Conservation (phyloP, 345 rosid species). For the Microthlaspi erraticum region DNA sequence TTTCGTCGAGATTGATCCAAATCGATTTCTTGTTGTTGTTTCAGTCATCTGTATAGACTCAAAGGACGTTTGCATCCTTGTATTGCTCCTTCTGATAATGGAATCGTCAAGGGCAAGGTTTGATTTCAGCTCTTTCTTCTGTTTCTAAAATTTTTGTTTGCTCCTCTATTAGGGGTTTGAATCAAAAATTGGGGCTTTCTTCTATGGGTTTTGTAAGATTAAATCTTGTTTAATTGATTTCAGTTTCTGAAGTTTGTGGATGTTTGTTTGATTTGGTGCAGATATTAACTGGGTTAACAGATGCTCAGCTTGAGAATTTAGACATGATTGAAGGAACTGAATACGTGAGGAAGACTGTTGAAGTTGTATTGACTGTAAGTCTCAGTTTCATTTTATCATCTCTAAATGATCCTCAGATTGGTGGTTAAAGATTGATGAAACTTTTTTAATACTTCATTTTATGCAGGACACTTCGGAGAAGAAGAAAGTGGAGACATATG, state of each 20-base stretch:
- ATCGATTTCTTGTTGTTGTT: not conserved
- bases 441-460: conserved; percentile 2
- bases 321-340: conserved; percentile 80
- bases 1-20: not conserved
- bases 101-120: conserved; percentile 62
- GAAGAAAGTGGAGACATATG: conserved; percentile 56
- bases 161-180: too few relatives aligned
- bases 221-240: not conserved
- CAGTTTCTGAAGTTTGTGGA: not conserved
- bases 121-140: not conserved
- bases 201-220: too few relatives aligned
- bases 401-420: not conserved
- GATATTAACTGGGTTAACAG: conserved; percentile 72
- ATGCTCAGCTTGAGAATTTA: conserved; percentile 60
- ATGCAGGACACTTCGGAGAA: conserved; percentile 60
- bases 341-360: conserved; percentile 62
- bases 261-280: conserved; percentile 29
- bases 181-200: not conserved
- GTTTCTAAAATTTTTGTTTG: too few relatives aligned
- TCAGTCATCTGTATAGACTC: conserved; percentile 81
- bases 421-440: not conserved
- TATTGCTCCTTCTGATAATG: conserved; percentile 60
- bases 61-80: conserved; percentile 89
- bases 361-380: conserved; percentile 63
- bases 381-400: not conserved